Base-by-base conservation (phyloP, 768 basidiomycete genomes). In the Rhizopogon rudus region DNA sequence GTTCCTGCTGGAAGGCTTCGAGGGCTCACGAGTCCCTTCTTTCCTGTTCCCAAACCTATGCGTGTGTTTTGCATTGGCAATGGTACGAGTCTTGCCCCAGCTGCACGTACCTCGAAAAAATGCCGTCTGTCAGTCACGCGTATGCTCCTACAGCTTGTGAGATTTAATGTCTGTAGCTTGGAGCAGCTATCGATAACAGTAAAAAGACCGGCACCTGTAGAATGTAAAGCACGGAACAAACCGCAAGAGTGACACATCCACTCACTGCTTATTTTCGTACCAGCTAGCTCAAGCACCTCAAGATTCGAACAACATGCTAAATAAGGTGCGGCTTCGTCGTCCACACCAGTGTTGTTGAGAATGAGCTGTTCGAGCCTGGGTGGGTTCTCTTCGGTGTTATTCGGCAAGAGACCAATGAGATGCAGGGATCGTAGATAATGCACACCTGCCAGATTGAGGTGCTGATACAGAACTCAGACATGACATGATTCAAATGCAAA, bases 101-200 rank as follows among this genome's bases (percentile, higher is more conserved):
- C 20, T 16, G 25, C 7, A 57, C 68, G 14, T 44, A 78, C 86
- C 73, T 88, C 83, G 60, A 89, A 89, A 60, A 89, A 83, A 6
- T 77, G 77, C 13, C 87, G 75, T 25, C 87, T 71, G 57, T 87
- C 83, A 1, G 73, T 73, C 5, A 87, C 75, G 6, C 63, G 72
- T 52, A 89, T 75, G 5, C 87, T 80, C 51, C 87, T 76, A 57
- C 87, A 89, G 56, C 84, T 81, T 3, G 84, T 88, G 44, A 89
- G 68, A 61, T 87, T 81, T 13, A 88, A 63, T n/a, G 71, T 77
- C 54, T 73, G 67, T 29, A 89, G 70, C 29, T 68, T 71, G 2
- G 71, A 58, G 59, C 87, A 89, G 0, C 73, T 75, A 59, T 87
- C 81, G 31, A 89, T 71, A 39, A 89, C 77, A 2, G 66, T 58